Conservation (phyloP, 2,329 filamentous ascomycete species). For the Furcasterigmium sp. region DNA sequence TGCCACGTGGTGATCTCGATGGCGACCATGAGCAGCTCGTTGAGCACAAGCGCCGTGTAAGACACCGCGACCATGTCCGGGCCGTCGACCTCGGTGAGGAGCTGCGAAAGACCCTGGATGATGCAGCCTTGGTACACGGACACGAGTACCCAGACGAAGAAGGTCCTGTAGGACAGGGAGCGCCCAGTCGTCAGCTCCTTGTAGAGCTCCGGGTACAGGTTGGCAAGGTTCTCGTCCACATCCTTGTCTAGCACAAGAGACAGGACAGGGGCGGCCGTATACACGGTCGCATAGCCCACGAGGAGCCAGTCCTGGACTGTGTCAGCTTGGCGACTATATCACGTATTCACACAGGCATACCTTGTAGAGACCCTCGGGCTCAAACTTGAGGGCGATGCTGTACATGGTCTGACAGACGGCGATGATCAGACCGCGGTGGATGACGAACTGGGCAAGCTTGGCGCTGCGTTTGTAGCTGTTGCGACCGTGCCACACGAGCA, state of each 20-base stretch:
- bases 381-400: slow-evolving; percentile 86
- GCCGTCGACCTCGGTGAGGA: slow-evolving; percentile 74
- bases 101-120: slow-evolving; percentile 89
- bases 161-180: slow-evolving; percentile 84
- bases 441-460: slow-evolving; percentile 96
- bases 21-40: slow-evolving; percentile 95
- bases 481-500: slow-evolving; percentile 97
- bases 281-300: slow-evolving; percentile 93
- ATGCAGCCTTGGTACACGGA: slow-evolving; percentile 93
- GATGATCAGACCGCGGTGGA: slow-evolving; percentile 93
- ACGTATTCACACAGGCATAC: slow-evolving; percentile 22
- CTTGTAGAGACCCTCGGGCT: slow-evolving; percentile 90
- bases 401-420: slow-evolving; percentile 96
- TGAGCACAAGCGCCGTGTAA: slow-evolving; percentile 87
- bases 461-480: slow-evolving; percentile 96
- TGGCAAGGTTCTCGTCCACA: slow-evolving; percentile 88
- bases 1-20: slow-evolving; percentile 98
- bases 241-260: slow-evolving; percentile 92
- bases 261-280: slow-evolving; percentile 90
- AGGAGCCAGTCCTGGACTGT: slow-evolving; percentile 74
- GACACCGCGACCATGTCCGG: slow-evolving; percentile 80
- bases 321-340: slow-evolving; percentile 14
- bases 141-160: slow-evolving; percentile 94
- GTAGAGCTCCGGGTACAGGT: slow-evolving; percentile 94
- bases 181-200: slow-evolving; percentile 90